These are phyloP conservation scores for Xylaria bambusicola DNA, from an alignment of 495 filamentous ascomycete genomes.

Conservation along the genomic window DNA sequence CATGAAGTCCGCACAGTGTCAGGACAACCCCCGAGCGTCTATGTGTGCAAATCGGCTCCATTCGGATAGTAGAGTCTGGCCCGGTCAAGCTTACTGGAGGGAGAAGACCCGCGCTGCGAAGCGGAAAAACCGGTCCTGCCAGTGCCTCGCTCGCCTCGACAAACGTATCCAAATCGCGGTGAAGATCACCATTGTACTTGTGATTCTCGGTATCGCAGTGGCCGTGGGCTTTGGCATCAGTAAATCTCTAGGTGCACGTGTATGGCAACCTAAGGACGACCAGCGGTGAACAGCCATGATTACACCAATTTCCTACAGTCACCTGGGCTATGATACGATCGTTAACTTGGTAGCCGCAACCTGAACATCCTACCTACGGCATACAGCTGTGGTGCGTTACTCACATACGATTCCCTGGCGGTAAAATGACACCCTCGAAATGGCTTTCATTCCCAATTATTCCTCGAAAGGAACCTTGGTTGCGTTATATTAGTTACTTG, in stretches of 20 bases:
- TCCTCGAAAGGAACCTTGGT: background rate
- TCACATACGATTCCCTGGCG: too few species aligned
- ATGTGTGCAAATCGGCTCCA: slow-evolving; percentile 12
- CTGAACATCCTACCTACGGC: too few species aligned
- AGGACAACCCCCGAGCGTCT: slow-evolving; percentile 15
- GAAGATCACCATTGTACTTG: slow-evolving; percentile 43
- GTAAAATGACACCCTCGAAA: too few species aligned
- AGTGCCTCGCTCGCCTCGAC: slow-evolving; percentile 46
- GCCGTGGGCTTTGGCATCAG: slow-evolving; percentile 52
- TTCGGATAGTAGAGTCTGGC: slow-evolving; percentile 51
- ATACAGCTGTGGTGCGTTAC: too few species aligned
- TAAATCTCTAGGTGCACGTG: slow-evolving; percentile 49
- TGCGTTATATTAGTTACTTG: background rate
- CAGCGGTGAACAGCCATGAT: slow-evolving; percentile 3
- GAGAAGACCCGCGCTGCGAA: slow-evolving; percentile 50
- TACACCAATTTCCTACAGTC: background rate
- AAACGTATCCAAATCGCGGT: slow-evolving; percentile 49
- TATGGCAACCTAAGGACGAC: slow-evolving; percentile 39
- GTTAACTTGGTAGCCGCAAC: too few species aligned
- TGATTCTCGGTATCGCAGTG: slow-evolving; percentile 49
- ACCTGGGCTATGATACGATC: too few species aligned
- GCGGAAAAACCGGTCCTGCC: slow-evolving; percentile 45
- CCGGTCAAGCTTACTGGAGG: slow-evolving; percentile 52
- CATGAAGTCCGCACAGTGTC: slow-evolving; percentile 37
- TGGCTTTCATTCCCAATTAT: background rate